Percentiles rank a stretch among this genome's conserved stretches.
Evolutionary conservation across 2,329 filamentous ascomycete species (phyloP).

Genomic region (Zymoseptoria brevis): DNA sequence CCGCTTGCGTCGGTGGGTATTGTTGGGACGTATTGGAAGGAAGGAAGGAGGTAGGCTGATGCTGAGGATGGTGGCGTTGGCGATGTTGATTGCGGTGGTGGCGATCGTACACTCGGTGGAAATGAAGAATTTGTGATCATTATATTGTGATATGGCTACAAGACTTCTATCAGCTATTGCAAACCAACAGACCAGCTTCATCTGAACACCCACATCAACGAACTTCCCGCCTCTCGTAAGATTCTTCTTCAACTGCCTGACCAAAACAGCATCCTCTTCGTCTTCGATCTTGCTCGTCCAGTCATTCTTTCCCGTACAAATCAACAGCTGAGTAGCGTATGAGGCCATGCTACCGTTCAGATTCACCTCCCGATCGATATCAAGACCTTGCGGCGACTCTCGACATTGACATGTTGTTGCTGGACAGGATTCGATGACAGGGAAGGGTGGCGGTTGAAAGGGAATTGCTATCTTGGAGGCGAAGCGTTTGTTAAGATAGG

Average conservation of each 20-base stretch:
- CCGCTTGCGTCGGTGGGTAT: conserved; percentile 56
- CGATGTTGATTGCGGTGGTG: conserved; percentile 10
- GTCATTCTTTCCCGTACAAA: conserved; percentile 72
- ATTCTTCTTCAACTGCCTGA: conserved; percentile 59
- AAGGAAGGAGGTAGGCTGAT: conserved; percentile 71
- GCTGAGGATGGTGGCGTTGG: conserved; percentile 27
- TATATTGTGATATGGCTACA: conserved; percentile 74
- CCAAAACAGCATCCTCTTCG: conserved; percentile 54
- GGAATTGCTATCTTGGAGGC: conserved; percentile 29
- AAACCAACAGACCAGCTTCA: neutral
- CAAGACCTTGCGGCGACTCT: conserved; percentile 56
- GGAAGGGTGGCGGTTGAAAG: conserved; percentile 32
- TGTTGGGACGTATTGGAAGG: conserved; percentile 70
- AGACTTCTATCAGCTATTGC: conserved; percentile 14
- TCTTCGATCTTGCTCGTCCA: conserved; percentile 83
- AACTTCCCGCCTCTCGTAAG: conserved; percentile 36
- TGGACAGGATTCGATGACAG: conserved; percentile 55
- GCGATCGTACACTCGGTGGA: conserved; percentile 37
- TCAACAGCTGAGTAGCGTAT: conserved; percentile 74
- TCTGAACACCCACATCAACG: conserved; percentile 36
- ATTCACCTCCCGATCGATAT: conserved; percentile 63
- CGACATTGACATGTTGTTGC: conserved; percentile 68
- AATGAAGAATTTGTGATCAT: conserved; percentile 72
- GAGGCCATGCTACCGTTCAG: conserved; percentile 69
- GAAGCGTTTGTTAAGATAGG: neutral